Base-by-base conservation (phyloP, 805 yeast genomes). In the Pichia cephalocereana region DNA sequence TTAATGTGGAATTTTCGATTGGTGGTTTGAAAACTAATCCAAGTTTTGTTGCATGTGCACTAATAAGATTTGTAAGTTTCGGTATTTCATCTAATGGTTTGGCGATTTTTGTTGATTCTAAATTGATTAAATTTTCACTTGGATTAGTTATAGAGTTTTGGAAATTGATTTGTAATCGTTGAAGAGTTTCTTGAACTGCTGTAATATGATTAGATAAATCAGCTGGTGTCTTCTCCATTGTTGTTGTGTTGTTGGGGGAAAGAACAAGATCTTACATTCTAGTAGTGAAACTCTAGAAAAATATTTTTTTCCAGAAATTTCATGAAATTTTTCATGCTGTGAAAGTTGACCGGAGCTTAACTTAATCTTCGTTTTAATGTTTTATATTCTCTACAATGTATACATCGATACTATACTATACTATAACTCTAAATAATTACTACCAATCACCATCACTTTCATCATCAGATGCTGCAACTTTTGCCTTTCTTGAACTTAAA, bases 371-470 rank as follows among this genome's bases (percentile, higher is more conserved):
- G 7, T 23, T 23, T 23, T 23, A 23, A 23, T 6, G 6, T 23
- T 23, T 23, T 23, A 23, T 23, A 23, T 4, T 23, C 26, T 23
- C 26, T 23, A 23, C 26, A 23, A 23, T 23, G 6, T 23, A 23
- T 23, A 23, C 26, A 6, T n/a, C n/a, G 26, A 23, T 23, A 23
- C 7, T 4, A 6, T 5, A 23, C 26, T 23, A 23, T 23, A 23
- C 26, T 23, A 23, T 23, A 23, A 5, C 5, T 23, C 26, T 23
- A 23, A 5, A 23, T 2, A 34, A 14, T 4, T 10, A 10, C 26
- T 38, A 77, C 88, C 88, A 83, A 46, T 87, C 96, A 46, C 77
- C 83, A 51, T 85, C 90, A 54, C 85, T 93, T 56, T 86, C 95
- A 51, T 84, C 93, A 54, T 88, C 96, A 55, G 88, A 81, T 18